Percentiles rank a stretch among this genome's conserved stretches.
Conservation (phyloP, 169 alveolate genomes). For the Cyclospora cayetanensis region DNA sequence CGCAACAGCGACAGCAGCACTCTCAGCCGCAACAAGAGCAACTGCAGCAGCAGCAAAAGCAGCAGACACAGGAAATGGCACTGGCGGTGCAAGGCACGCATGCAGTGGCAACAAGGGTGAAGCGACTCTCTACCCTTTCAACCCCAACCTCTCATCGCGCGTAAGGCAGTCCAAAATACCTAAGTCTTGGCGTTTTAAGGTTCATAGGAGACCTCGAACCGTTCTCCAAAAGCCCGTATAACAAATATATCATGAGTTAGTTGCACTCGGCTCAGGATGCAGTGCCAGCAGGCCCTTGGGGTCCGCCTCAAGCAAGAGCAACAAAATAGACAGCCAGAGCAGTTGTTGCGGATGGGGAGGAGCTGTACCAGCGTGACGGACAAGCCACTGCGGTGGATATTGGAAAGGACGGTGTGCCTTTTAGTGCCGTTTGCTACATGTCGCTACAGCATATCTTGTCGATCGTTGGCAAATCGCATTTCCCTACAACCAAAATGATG, state of each 20-base stretch:
- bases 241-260: no score
- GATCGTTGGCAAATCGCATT: background rate
- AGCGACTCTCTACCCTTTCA: no score
- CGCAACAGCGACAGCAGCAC: no score
- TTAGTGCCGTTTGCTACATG: background rate
- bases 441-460: background rate
- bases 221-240: no score
- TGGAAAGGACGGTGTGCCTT: background rate
- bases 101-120: background rate
- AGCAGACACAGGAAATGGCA: background rate
- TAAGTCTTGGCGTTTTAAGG: no score
- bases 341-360: background rate
- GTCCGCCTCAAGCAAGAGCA: background rate
- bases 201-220: no score
- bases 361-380: constrained; percentile 11
- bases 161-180: no score
- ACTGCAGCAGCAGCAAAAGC: background rate
- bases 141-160: no score
- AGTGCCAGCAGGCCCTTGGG: background rate
- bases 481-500: background rate
- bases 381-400: constrained; percentile 8
- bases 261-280: no score
- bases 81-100: background rate
- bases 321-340: background rate
- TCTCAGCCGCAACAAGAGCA: background rate